Conservation (phyloP, 2,329 filamentous ascomycete genomes). For the Hymenoscyphus infarciens region DNA sequence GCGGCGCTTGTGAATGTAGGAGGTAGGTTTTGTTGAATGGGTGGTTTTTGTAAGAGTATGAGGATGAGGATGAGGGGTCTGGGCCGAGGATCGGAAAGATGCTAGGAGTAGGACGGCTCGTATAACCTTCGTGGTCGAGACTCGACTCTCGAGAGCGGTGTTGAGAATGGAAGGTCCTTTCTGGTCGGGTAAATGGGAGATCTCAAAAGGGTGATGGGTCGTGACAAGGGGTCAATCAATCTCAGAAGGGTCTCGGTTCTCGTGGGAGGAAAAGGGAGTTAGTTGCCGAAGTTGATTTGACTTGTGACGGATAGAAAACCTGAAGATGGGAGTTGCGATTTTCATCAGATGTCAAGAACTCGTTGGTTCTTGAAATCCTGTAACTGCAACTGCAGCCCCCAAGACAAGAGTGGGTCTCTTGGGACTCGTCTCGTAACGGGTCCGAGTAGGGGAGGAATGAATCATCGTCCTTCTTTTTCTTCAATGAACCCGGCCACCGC, state of each 20-base stretch:
- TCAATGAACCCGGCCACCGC: not conserved
- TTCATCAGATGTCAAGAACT: not conserved
- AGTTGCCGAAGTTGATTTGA: not conserved
- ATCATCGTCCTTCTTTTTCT: not conserved
- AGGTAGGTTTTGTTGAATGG: not conserved
- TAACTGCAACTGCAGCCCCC: not conserved
- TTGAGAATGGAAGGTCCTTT: constrained; percentile 1
- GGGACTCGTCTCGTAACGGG: not conserved
- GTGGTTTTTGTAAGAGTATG: not conserved
- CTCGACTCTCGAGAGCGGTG: no score
- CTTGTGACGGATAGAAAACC: not conserved
- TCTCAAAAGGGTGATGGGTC: not conserved
- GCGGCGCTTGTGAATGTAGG: not conserved
- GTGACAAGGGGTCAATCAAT: not conserved
- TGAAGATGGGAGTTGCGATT: not conserved
- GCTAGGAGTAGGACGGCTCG: not conserved
- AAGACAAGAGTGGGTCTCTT: not conserved
- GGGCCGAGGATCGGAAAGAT: not conserved
- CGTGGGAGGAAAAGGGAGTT: not conserved
- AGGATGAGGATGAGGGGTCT: not conserved
- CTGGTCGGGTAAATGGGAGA: not conserved
- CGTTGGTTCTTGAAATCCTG: not conserved
- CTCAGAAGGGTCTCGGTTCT: not conserved
- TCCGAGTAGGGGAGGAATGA: no score
- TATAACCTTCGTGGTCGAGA: not conserved